Base-by-base conservation (phyloP, 2,329 filamentous ascomycete species). In the Tolypocladium inflatum region DNA sequence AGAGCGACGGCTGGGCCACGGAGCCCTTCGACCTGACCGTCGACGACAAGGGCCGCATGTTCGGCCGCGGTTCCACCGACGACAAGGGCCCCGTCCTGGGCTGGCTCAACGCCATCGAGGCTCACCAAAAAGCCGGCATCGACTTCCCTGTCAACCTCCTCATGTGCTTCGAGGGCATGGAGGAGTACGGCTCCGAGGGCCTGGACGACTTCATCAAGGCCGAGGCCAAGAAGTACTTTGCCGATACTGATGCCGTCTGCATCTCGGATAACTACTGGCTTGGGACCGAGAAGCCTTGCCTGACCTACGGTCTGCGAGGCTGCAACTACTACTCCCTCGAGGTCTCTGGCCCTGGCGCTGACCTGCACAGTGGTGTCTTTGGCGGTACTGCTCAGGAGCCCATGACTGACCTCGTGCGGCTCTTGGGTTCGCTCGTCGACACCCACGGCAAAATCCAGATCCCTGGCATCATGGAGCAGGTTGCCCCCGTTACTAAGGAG, bases 241-340 rank as follows among this genome's bases (percentile, higher is more conserved):
- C 91, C 69, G 93, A 97, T 67, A 86, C 91, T 41, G 94, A 99
- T 65, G 94, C 92, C 7, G 91, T 97, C 60, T 99, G 94, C 78
- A 99, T 99, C 71, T 96, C 91, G 54, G 94, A 99, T 76, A 99
- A 99, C 83, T 99, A 99, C 85, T 99, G 94, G 94, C 86, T 99
- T 45, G 94, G 94, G 59, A 97, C 94, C 7, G 91, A 97, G 82
- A 97, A 97, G 82, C 94, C 94, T 15, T 99, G 94, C 74, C 78
- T 99, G 69, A 99, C 94, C 11, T 99, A 99, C 73, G 94, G 94
- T 66, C 88, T 99, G 62, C 89, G 94, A 65, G 94, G 94, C 57
- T 95, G 90, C 85, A 97, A 95, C 80, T 99, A 99, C 83, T 99
- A 97, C 80, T 90, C 88, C 56, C 76, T 99, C 65, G 89, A 94